These are phyloP conservation scores for Cystofilobasidium bisporidii DNA, from an alignment of 768 basidiomycete species.

Conservation along the genomic window DNA sequence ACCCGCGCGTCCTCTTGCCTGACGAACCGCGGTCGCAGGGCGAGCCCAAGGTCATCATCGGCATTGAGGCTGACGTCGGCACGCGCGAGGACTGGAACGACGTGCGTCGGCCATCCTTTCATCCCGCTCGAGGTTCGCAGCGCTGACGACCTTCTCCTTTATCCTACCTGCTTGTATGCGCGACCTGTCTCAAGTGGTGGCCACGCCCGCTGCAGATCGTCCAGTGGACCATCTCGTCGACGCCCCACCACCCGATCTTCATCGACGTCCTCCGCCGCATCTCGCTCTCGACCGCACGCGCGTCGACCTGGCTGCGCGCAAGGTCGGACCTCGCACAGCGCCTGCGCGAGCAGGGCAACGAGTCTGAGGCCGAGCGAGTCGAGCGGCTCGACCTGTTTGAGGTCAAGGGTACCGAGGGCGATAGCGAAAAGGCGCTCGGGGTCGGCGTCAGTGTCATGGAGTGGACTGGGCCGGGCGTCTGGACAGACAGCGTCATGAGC, in stretches of 20 bases:
- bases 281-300: constrained; percentile 6
- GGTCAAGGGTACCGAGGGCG: constrained; percentile 24
- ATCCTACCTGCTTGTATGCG: too few relatives aligned
- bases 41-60: constrained; percentile 38
- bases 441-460: constrained; percentile 41
- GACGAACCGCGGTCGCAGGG: background rate
- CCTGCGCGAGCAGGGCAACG: background rate
- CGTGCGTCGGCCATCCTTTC: constrained; percentile 16
- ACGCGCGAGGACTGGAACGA: constrained; percentile 43
- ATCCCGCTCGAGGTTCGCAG: background rate
- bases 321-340: background rate
- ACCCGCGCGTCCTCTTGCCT: constrained; percentile 29
- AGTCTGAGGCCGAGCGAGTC: background rate
- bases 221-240: constrained; percentile 45
- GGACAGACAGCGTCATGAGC: constrained; percentile 41
- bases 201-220: constrained; percentile 43
- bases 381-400: background rate
- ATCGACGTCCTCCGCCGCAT: constrained; percentile 42
- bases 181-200: constrained; percentile 35
- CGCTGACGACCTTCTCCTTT: too few relatives aligned
- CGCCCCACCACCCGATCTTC: constrained; percentile 43
- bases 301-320: background rate
- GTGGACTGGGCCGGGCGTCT: constrained; percentile 42
- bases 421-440: constrained; percentile 30
- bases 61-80: constrained; percentile 46